Evolutionary conservation across 345 rosid species (phyloP), one percentile per base, ranked within the genome.

Genomic region (Lepidium sativum): DNA sequence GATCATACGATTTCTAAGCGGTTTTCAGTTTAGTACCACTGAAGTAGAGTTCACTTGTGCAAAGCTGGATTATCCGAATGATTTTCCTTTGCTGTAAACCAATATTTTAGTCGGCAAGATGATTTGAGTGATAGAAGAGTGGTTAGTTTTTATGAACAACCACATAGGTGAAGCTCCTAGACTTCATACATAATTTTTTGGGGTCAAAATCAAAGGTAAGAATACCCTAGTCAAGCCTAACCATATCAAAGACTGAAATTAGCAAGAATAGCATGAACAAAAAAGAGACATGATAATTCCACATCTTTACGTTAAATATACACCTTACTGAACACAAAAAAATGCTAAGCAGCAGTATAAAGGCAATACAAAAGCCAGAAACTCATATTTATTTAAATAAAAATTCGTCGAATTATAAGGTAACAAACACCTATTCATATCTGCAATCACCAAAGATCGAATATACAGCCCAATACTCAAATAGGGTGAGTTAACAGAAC

Each of bases 61-160:
- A 92, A 75, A 59, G 98, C 97, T 78, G 78, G 92, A 70, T 90
- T 96, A 66, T 90, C 92, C 27, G 92, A 87, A 67, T 89, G 96
- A 40, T 86, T 81, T 72, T 95, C 98, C 69, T 68, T 87, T 62
- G 95, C 85, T 81, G 82, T 86, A 78, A 90, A 86, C 98, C 98
- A 92, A 60, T 80, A 87, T 80, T 70, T 87, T 80, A 88, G 53
- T 37, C 99, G 90, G 90, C 47, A 58, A 33, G 37, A 67, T 61
- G 39, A 39, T 2, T 56, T 56, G 0, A 27, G 8, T 8, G 6
- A 50, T 50, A 31, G 14, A 21, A 15, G 31, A 27, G 29, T 63
- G 25, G 14, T 48, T 48, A 45, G 52, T 55, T 47, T 27, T 12
- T 55, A 31, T 32, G 18, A 18, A 33, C 10, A 57, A 48, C 7